These are phyloP conservation scores for Avena insularis DNA, from an alignment of 176 grass and related monocot species.

Conservation along the genomic window DNA sequence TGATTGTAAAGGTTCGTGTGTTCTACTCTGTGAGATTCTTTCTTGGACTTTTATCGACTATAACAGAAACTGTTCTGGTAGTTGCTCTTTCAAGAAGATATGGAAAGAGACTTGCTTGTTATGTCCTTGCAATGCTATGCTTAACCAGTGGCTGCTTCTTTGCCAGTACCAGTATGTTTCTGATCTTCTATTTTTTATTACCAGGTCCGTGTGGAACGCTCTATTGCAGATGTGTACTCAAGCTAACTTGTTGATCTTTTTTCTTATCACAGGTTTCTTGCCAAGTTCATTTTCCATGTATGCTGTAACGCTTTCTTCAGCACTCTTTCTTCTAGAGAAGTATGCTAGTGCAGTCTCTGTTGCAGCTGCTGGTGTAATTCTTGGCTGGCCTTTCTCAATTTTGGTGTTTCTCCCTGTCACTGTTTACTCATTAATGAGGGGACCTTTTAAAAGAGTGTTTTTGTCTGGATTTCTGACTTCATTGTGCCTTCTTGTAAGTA, in stretches of 20 bases:
- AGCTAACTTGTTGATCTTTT: conserved; percentile 3
- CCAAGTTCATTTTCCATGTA: conserved; percentile 99
- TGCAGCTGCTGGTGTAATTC: conserved; percentile 88
- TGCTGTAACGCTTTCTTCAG: conserved; percentile 89
- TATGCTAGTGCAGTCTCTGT: conserved; percentile 74
- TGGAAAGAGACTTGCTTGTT: conserved; percentile 89
- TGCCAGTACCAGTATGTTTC: conserved; percentile 91
- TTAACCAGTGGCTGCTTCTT: conserved; percentile 99
- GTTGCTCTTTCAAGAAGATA: conserved; percentile 94
- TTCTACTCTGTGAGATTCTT: conserved; percentile 96
- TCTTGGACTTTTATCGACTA: conserved; percentile 91
- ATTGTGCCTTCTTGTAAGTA: conserved; percentile 80
- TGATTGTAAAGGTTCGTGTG: conserved; percentile 69
- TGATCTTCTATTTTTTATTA: conserved; percentile 35
- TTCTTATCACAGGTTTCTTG: conserved; percentile 77
- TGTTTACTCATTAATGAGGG: conserved; percentile 77
- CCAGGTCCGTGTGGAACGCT: conserved; percentile 31
- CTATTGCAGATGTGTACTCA: conserved; percentile 23
- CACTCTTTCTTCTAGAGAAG: conserved; percentile 89
- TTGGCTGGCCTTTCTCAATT: conserved; percentile 98
- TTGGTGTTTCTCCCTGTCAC: conserved; percentile 90
- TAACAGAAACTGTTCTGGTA: conserved; percentile 87
- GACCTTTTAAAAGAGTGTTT: conserved; percentile 81
- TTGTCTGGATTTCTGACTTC: conserved; percentile 80
- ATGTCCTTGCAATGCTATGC: conserved; percentile 93